These are phyloP conservation scores for Cyanidioschyzon merolae DNA, from an alignment of 23 red algal genomes.

Conservation along the genomic window DNA sequence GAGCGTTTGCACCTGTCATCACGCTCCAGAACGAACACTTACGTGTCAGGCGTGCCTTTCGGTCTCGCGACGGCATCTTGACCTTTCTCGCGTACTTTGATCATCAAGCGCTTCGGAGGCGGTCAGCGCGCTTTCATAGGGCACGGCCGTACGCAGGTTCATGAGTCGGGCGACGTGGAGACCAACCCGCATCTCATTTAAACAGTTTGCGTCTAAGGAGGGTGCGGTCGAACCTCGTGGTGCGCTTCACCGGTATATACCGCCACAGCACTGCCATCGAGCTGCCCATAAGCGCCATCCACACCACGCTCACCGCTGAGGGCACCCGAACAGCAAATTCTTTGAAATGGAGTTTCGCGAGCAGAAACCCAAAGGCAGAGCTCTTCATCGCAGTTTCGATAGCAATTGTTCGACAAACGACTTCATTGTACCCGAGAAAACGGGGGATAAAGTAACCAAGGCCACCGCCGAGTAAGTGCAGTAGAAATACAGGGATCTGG, in stretches of 20 bases:
- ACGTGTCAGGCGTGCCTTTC: too few relatives aligned
- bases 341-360: conserved; percentile 76
- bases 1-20: too few relatives aligned
- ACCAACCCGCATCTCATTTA: neutral
- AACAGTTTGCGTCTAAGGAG: neutral
- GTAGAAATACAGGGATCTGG: conserved; percentile 67
- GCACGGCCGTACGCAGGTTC: too few relatives aligned
- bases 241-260: conserved; percentile 43
- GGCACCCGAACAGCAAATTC: conserved; percentile 83
- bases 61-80: too few relatives aligned
- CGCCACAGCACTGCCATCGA: conserved; percentile 81
- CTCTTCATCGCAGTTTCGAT: conserved; percentile 99
- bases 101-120: too few relatives aligned
- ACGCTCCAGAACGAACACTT: too few relatives aligned
- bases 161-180: too few relatives aligned
- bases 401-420: conserved; percentile 64
- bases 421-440: conserved; percentile 54
- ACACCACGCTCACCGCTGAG: conserved; percentile 79
- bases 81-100: too few relatives aligned
- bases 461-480: conserved; percentile 68
- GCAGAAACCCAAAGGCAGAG: conserved; percentile 80
- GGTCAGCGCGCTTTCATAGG: too few relatives aligned
- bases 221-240: neutral
- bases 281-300: conserved; percentile 82
- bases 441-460: conserved; percentile 54